These are phyloP conservation scores for Magnusiomyces fungicola DNA, from an alignment of 1,139 yeast species.

Conservation along the genomic window DNA sequence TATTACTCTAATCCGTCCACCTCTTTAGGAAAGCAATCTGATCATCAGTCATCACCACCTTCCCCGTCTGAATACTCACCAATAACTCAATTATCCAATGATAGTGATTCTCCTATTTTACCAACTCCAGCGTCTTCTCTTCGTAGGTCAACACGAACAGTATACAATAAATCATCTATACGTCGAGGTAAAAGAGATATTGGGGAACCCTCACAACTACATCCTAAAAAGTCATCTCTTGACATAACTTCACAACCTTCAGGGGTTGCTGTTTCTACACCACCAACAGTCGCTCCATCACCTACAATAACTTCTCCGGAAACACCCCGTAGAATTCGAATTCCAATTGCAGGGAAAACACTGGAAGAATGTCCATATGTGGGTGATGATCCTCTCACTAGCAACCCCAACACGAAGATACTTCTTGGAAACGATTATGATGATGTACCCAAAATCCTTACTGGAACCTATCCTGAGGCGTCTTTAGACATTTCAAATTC, in stretches of 20 bases:
- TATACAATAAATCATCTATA: constrained; percentile 24
- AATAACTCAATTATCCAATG: constrained; percentile 16
- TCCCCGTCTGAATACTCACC: neutral
- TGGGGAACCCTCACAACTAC: constrained; percentile 5
- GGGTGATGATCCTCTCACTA: neutral
- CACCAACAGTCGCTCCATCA: neutral
- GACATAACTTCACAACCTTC: neutral
- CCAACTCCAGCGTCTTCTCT: constrained; percentile 27
- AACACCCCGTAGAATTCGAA: neutral
- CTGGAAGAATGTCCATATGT: neutral
- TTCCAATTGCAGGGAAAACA: neutral
- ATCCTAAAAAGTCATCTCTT: constrained; percentile 4
- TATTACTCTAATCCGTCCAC: constrained; percentile 6
- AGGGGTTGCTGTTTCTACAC: neutral
- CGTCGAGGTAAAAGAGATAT: constrained; percentile 18
- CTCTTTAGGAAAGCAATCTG: constrained; percentile 10
- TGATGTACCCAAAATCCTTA: constrained; percentile 10
- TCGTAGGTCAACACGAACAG: constrained; percentile 26
- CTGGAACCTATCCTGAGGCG: too few relatives aligned
- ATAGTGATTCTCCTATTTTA: constrained; percentile 27
- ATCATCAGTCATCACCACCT: neutral
- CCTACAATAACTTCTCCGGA: neutral
- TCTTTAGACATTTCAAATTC: too few relatives aligned
- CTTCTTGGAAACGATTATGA: constrained; percentile 11
- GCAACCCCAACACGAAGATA: neutral